Base-by-base conservation (phyloP, 2,329 filamentous ascomycete species). In the Cadophora sp. region DNA sequence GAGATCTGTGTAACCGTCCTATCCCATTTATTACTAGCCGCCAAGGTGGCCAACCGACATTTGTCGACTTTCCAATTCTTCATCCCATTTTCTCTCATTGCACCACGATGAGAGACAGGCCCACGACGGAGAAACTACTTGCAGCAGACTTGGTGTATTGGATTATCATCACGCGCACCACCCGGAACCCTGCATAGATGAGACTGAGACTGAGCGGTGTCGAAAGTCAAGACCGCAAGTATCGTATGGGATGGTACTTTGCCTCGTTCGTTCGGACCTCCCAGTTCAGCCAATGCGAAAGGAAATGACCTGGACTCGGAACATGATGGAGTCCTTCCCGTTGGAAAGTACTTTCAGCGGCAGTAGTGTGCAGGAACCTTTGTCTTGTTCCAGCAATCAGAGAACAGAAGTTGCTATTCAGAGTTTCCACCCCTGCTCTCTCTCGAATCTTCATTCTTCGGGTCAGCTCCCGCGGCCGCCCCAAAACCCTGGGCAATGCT, bases 1-100 rank as follows among this genome's bases (percentile, higher is more conserved):
- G 43, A 63, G 60, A 63, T 60, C 58, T 60, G 66, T 68, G 64
- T 68, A 68, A 65, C 66, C n/a, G 33, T 53, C 22, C 27, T 65
- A 65, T 68, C 63, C 51, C 22, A 20, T 56, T 66, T 53, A 56
- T 39, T 56, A 56, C 66, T 66, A 43, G 61, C n/a, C 50, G 61
- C n/a, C 50, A 55, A 24, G 58, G 53, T 47, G 51, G 62, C 62
- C 65, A 59, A 61, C 56, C 65, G 39, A 56, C 22, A 61, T 18
- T n/a, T 30, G 41, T 30, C 30, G 30, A 36, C 20, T 20, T 50
- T n/a, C 39, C 20, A 20, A 67, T 55, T 43, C 18, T 62, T 64
- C 45, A 45, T 48, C 51, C 24, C 65, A 59, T 39, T 58, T 62
- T 47, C 18, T 24, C 45, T 43, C 2, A 60, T 20, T 47, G 56